phyloP scores from a whole-genome alignment of 2,329 filamentous ascomycete genomes.

The Stachybotrys echinatus region DNA sequence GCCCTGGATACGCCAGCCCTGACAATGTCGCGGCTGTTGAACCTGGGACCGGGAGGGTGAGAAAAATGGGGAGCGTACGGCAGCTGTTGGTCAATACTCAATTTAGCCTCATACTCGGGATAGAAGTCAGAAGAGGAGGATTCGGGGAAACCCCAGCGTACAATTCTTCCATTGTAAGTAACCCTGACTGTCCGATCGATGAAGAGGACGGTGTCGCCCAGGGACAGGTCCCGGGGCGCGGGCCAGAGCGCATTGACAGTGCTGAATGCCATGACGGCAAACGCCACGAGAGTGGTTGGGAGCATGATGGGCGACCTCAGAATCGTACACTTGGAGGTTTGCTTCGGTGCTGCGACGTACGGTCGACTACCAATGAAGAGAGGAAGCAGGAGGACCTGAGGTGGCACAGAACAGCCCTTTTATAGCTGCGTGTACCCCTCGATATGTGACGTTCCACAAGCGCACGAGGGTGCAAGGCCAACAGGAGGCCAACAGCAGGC shows the following conservation, averaged over 20 bases:
- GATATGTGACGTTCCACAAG: background rate
- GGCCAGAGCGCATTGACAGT: conserved; percentile 54
- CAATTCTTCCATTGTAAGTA: conserved; percentile 53
- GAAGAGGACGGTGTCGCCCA: conserved; percentile 47
- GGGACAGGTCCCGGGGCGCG: conserved; percentile 43
- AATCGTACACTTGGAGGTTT: background rate
- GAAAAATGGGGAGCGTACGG: conserved; percentile 40
- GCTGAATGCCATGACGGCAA: conserved; percentile 32
- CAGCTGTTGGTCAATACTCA: conserved; percentile 35
- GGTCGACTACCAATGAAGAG: background rate
- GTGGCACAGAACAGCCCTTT: background rate
- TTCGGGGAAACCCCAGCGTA: conserved; percentile 40
- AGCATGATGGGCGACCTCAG: conserved; percentile 16
- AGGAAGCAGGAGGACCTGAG: background rate
- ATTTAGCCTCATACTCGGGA: conserved; percentile 22
- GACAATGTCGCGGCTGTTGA: conserved; percentile 49
- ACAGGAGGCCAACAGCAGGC: too few species aligned
- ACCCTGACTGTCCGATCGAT: conserved; percentile 46
- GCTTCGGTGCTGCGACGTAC: background rate
- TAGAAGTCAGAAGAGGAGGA: conserved; percentile 12
- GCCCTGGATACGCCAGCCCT: conserved; percentile 54
- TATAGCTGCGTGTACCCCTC: background rate
- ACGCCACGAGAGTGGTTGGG: conserved; percentile 25
- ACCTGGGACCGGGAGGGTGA: conserved; percentile 28
- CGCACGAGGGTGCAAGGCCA: background rate